Evolutionary conservation across 208 protist species (phyloP).

Genomic region (Strigomonas culicis): DNA sequence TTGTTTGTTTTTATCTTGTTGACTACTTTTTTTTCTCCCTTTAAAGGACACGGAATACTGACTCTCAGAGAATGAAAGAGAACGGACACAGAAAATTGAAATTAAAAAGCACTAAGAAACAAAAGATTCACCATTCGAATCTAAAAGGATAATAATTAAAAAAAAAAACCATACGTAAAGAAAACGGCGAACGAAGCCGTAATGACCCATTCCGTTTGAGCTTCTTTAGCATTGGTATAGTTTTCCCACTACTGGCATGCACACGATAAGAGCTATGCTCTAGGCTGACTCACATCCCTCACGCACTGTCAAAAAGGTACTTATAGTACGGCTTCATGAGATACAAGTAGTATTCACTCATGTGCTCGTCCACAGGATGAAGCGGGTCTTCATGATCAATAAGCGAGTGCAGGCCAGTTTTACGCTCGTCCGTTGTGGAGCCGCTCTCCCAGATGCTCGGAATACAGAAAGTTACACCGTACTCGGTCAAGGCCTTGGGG

Average conservation of each 20-base stretch:
- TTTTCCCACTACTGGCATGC: no score
- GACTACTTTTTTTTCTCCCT: neutral
- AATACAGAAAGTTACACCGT: slow-evolving; percentile 67
- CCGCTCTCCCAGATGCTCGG: slow-evolving; percentile 38
- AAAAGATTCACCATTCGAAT: no score
- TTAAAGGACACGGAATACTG: slow-evolving; percentile 5
- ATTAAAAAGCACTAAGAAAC: neutral
- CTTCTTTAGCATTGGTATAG: no score
- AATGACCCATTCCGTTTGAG: no score
- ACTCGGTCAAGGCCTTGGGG: slow-evolving; percentile 36
- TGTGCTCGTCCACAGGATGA: neutral
- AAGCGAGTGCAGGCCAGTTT: slow-evolving; percentile 29
- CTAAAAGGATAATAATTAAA: slow-evolving; percentile 10
- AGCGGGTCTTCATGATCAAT: slow-evolving; percentile 26
- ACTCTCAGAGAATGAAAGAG: slow-evolving; percentile 3
- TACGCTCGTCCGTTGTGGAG: slow-evolving; percentile 29
- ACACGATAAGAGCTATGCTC: no score
- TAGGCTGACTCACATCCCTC: no score
- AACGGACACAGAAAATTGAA: neutral
- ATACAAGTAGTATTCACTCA: slow-evolving; percentile 4
- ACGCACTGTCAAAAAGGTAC: slow-evolving; percentile 5
- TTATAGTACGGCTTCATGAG: slow-evolving; percentile 11
- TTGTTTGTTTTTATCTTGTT: no score
- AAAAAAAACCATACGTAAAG: slow-evolving; percentile 2
- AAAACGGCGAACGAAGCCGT: no score